A percentile compares a stretch with the other conserved stretches of the same genome.
phyloP scores from a whole-genome alignment of 768 basidiomycete species.

The Xerocomus brunneocitrinus region DNA sequence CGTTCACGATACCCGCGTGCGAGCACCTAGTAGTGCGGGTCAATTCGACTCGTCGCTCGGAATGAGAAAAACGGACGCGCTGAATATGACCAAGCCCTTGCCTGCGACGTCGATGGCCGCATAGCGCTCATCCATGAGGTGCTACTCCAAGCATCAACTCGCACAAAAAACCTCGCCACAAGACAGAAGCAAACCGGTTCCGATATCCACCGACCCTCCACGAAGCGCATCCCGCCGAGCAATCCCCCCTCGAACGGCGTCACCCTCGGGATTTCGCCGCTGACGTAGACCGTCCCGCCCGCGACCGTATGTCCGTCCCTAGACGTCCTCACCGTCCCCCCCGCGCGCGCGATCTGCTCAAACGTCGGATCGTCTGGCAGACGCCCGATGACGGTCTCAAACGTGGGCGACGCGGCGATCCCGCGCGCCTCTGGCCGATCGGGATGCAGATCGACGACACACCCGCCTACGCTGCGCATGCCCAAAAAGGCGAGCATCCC shows the following conservation, averaged over 20 bases:
- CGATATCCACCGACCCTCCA: slow-evolving; percentile 40
- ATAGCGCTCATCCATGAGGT: slow-evolving; percentile 83
- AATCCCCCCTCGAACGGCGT: slow-evolving; percentile 68
- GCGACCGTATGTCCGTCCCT: slow-evolving; percentile 62
- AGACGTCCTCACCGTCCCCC: slow-evolving; percentile 55
- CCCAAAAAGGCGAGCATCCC: slow-evolving; percentile 65
- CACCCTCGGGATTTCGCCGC: slow-evolving; percentile 73
- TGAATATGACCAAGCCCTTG: slow-evolving; percentile 79
- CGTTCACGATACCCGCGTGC: slow-evolving; percentile 85
- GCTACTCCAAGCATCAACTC: slow-evolving; percentile 33
- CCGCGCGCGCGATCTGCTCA: slow-evolving; percentile 50
- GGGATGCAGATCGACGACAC: slow-evolving; percentile 73
- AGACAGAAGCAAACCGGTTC: slow-evolving; percentile 44
- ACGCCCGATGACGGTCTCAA: slow-evolving; percentile 52
- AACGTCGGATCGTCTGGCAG: slow-evolving; percentile 72
- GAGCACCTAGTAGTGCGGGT: slow-evolving; percentile 45
- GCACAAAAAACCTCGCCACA: not conserved
- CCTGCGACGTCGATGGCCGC: slow-evolving; percentile 72
- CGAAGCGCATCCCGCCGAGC: slow-evolving; percentile 63
- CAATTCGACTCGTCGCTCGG: not conserved
- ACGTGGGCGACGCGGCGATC: slow-evolving; percentile 60
- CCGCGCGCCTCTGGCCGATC: slow-evolving; percentile 69
- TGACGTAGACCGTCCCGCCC: slow-evolving; percentile 63
- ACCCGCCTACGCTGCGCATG: slow-evolving; percentile 35
- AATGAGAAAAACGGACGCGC: slow-evolving; percentile 52